Conservation (phyloP, 257 asterid genomes). For the Solanum dulcamara region DNA sequence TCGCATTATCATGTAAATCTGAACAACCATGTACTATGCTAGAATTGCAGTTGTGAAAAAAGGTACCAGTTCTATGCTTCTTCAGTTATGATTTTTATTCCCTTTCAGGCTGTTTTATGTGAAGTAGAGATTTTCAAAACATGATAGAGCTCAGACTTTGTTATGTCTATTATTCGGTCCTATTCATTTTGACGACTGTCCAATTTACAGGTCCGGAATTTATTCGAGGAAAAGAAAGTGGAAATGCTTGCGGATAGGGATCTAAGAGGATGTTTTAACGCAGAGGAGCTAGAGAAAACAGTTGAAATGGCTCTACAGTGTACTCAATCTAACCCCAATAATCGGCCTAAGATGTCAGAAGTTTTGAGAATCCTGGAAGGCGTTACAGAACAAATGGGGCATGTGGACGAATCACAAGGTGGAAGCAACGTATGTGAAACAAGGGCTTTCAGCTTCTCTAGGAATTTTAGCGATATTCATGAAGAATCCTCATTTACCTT, state of each 20-base stretch:
- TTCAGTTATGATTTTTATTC: neutral
- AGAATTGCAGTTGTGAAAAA: neutral
- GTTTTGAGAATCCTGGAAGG: slow-evolving; percentile 53
- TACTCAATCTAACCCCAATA: slow-evolving; percentile 57
- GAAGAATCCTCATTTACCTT: slow-evolving; percentile 66
- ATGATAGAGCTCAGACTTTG: neutral
- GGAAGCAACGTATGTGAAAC: slow-evolving; percentile 33
- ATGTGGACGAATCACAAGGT: slow-evolving; percentile 32
- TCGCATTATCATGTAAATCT: neutral
- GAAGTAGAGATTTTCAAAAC: neutral
- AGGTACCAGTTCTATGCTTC: neutral
- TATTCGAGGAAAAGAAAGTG: slow-evolving; percentile 46
- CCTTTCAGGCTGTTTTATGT: neutral
- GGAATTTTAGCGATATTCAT: slow-evolving; percentile 40
- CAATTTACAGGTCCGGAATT: slow-evolving; percentile 41
- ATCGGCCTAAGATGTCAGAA: slow-evolving; percentile 69
- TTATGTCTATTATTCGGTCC: neutral
- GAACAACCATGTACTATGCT: neutral
- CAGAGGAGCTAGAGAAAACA: slow-evolving; percentile 47
- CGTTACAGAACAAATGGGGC: slow-evolving; percentile 31
- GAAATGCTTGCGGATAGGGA: slow-evolving; percentile 66
- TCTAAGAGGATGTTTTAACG: slow-evolving; percentile 42
- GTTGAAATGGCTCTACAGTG: slow-evolving; percentile 58
- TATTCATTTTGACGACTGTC: neutral
- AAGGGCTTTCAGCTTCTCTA: slow-evolving; percentile 49